Base-by-base conservation (phyloP, 148 eudicot species). In the Pouteria glomerata region DNA sequence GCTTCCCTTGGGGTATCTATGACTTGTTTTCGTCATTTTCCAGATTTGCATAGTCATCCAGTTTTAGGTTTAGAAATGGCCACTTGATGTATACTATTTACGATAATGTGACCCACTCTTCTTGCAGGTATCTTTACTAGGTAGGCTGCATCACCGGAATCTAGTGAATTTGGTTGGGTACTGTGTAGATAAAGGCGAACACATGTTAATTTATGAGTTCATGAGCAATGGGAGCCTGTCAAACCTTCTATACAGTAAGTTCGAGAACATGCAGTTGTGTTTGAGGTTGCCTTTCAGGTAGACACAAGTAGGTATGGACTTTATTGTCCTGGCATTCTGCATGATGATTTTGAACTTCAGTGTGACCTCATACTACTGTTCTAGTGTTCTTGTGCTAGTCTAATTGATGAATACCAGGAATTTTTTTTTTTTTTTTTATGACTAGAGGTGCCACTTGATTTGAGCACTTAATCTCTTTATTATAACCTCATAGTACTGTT, bases 161-260 rank as follows among this genome's bases (percentile, higher is more conserved):
- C 82, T 95, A 76, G 99, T 95, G 66, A 95, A 95, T 88, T 78
- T 95, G 84, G 92, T 95, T 57, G 99, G 99, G 69, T 92, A 90
- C 81, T 92, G 97, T 80, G 97, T 95, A 57, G 99, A 95, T 78
- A 95, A 88, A 82, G 94, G 96, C 70, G 93, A 92, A 23, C 90
- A 59, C 81, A 90, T 95, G 94, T 79, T 95, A 74, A 71, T 95
- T 57, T 95, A 92, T 71, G 93, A 95, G 80, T 95, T 81, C 85
- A 95, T 95, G 99, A 90, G 94, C 78, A 89, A 90, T 70, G 99
- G 99, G 73, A 95, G 99, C 81, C 81, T 95, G 82, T 96, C 87
- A 10, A 95, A 82, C 69, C 78, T 85, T 78, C 70, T 95, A 62
- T 90, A 95, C 82, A 76, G 99, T 95, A 72, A 82, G 89, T 84